Evolutionary conservation across 495 filamentous ascomycete genomes (phyloP).

Genomic region (Trichocladium uniseriatum): DNA sequence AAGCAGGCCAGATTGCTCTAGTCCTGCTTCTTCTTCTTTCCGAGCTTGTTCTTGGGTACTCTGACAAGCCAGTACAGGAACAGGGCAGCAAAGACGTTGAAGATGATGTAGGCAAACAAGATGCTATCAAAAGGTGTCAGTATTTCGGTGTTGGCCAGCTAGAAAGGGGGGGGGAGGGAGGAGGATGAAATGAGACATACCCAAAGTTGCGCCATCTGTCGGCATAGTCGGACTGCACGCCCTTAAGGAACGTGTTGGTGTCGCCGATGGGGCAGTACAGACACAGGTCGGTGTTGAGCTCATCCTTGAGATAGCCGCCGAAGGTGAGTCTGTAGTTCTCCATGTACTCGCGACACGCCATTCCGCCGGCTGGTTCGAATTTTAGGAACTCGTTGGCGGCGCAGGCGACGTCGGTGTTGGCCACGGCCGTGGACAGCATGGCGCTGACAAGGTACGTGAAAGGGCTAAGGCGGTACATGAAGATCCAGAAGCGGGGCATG

Average conservation of each 20-base stretch:
- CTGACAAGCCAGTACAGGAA: slow-evolving; percentile 70
- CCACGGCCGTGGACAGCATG: slow-evolving; percentile 53
- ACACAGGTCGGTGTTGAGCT: slow-evolving; percentile 45
- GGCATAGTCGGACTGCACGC: slow-evolving; percentile 40
- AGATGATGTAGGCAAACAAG: slow-evolving; percentile 58
- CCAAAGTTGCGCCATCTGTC: slow-evolving; percentile 67
- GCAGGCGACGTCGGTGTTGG: slow-evolving; percentile 51
- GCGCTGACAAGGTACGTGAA: slow-evolving; percentile 61
- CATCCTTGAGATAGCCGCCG: slow-evolving; percentile 48
- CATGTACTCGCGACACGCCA: slow-evolving; percentile 54
- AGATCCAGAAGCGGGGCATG: slow-evolving; percentile 72
- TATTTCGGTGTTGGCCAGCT: background rate
- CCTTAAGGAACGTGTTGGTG: slow-evolving; percentile 54
- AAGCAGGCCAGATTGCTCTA: background rate
- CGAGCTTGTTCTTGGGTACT: slow-evolving; percentile 57
- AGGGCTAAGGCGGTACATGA: slow-evolving; percentile 73
- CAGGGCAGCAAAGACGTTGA: slow-evolving; percentile 66
- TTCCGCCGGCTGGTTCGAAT: slow-evolving; percentile 43
- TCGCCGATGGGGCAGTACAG: slow-evolving; percentile 48
- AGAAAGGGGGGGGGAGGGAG: too few species aligned
- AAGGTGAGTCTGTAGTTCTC: slow-evolving; percentile 33
- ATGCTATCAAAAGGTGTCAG: slow-evolving; percentile 30
- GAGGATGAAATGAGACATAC: too few species aligned
- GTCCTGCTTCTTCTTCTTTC: slow-evolving; percentile 24
- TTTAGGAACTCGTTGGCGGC: slow-evolving; percentile 49